Evolutionary conservation across 1,139 yeast species (phyloP).

Genomic region (Geotrichum carabidarum): DNA sequence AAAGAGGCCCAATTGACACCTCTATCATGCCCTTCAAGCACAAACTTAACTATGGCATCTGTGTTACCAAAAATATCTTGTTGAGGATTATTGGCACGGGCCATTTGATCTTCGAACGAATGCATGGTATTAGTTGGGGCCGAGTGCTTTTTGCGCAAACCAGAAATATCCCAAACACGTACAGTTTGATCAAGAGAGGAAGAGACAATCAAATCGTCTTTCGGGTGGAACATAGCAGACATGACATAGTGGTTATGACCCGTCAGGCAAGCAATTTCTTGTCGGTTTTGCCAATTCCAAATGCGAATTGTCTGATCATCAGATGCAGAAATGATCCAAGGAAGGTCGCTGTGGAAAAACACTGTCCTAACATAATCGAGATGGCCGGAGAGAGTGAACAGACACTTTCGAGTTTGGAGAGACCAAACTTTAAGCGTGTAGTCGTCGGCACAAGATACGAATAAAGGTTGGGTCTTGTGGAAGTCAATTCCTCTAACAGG

Average conservation of each 20-base stretch:
- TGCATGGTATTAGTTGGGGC: slow-evolving; percentile 52
- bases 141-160: slow-evolving; percentile 90
- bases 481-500: slow-evolving; percentile 94
- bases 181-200: slow-evolving; percentile 98
- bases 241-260: slow-evolving; percentile 98
- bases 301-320: slow-evolving; percentile 98
- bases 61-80: slow-evolving; percentile 93
- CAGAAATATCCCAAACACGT: slow-evolving; percentile 97
- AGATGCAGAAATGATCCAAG: slow-evolving; percentile 94
- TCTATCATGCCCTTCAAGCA: slow-evolving; percentile 95
- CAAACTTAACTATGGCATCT: slow-evolving; percentile 92
- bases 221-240: slow-evolving; percentile 97
- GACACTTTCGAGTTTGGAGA: slow-evolving; percentile 79
- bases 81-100: slow-evolving; percentile 46
- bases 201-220: slow-evolving; percentile 88
- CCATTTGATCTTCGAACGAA: slow-evolving; percentile 74
- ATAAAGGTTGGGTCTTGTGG: slow-evolving; percentile 96
- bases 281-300: slow-evolving; percentile 99
- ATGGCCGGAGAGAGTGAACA: slow-evolving; percentile 85
- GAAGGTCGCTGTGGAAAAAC: slow-evolving; percentile 90
- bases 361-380: slow-evolving; percentile 94
- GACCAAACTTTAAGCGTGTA: slow-evolving; percentile 96
- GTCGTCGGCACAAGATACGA: slow-evolving; percentile 97
- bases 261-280: slow-evolving; percentile 92
- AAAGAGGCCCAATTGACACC: slow-evolving; percentile 98